Conservation (phyloP, 768 basidiomycete genomes). For the Lactarius deliciosus region DNA sequence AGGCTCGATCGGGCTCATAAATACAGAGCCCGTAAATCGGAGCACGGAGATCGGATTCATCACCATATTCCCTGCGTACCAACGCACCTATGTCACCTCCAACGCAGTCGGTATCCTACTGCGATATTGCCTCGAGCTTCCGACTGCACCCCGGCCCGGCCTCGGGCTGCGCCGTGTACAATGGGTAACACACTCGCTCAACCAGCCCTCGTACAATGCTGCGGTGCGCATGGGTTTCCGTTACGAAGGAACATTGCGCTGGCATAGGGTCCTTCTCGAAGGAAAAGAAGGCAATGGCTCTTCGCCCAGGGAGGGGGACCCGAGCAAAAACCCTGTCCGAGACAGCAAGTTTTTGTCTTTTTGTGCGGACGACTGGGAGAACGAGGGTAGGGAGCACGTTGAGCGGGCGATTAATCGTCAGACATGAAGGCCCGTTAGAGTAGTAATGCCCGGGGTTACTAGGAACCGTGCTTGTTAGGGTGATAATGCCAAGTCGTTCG, state of each 20-base stretch:
- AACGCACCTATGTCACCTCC: slow-evolving; percentile 22
- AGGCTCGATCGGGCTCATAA: slow-evolving; percentile 39
- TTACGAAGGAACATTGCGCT: slow-evolving; percentile 43
- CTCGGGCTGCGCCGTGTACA: slow-evolving; percentile 47
- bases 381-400: slow-evolving; percentile 39
- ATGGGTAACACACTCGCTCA: slow-evolving; percentile 43
- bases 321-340: slow-evolving; percentile 39
- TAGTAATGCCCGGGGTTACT: background rate
- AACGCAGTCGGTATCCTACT: slow-evolving; percentile 45
- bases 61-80: slow-evolving; percentile 17
- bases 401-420: slow-evolving; percentile 36
- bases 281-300: slow-evolving; percentile 11
- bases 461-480: background rate
- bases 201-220: slow-evolving; percentile 40
- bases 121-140: slow-evolving; percentile 37
- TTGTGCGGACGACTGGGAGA: slow-evolving; percentile 64
- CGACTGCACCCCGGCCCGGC: slow-evolving; percentile 33
- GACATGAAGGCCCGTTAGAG: background rate
- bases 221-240: slow-evolving; percentile 48
- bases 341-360: slow-evolving; percentile 49
- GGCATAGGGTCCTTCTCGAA: slow-evolving; percentile 38
- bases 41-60: slow-evolving; percentile 17
- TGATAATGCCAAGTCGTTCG: too few species aligned
- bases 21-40: slow-evolving; percentile 25
- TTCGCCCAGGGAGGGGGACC: slow-evolving; percentile 31